Conservation (phyloP, 2,329 filamentous ascomycete genomes). For the Ophiosphaerella korrae region DNA sequence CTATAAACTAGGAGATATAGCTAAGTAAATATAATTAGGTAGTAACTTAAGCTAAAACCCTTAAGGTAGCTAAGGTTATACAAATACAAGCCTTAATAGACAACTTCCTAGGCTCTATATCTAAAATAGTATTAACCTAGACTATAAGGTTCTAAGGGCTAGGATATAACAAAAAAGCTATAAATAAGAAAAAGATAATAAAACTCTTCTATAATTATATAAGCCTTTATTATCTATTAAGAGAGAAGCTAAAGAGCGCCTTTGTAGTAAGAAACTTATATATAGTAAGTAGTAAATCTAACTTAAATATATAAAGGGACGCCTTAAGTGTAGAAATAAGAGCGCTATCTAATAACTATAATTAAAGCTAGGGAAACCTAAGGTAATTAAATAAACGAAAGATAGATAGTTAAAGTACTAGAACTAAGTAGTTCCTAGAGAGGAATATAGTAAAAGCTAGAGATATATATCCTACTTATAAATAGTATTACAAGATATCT, state of each 20-base stretch:
- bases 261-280: not conserved
- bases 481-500: not conserved
- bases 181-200: conserved; percentile 1
- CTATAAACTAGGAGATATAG: not conserved
- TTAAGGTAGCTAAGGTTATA: conserved; percentile 1
- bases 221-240: not conserved
- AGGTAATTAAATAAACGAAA: conserved; percentile 1
- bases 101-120: not conserved
- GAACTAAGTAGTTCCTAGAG: conserved; percentile 3
- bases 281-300: not conserved
- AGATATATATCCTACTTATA: conserved; percentile 2
- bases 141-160: not conserved
- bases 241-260: not conserved
- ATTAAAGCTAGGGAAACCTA: conserved; percentile 2
- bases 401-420: conserved; percentile 4
- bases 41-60: not conserved
- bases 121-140: not conserved
- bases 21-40: conserved; percentile 1
- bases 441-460: not conserved
- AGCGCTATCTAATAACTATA: conserved; percentile 1
- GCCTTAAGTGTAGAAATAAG: conserved; percentile 1
- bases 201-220: not conserved
- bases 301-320: not conserved
- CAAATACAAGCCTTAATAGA: conserved; percentile 1
- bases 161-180: conserved; percentile 1